A percentile compares a stretch with the other conserved stretches of the same genome.
Evolutionary conservation across 345 rosid species (phyloP).

Genomic region (Physaria fendleri): DNA sequence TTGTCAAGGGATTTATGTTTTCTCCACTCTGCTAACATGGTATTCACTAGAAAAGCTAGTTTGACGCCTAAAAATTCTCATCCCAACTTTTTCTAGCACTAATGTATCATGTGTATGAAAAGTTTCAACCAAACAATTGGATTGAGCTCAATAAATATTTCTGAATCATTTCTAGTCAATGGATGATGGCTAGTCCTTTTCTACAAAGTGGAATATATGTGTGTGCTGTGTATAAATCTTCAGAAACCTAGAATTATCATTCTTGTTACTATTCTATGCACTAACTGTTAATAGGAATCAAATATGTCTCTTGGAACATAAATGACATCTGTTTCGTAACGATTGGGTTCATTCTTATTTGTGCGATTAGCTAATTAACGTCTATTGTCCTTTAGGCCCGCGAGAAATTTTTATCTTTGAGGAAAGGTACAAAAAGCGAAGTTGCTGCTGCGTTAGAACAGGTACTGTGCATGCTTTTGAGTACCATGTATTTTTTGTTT

Average conservation of each 20-base stretch:
- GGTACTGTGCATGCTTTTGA: slow-evolving; percentile 38
- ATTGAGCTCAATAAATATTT: neutral
- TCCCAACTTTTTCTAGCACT: neutral
- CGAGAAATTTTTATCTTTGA: slow-evolving; percentile 86
- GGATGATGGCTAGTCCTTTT: neutral
- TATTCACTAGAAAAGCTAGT: neutral
- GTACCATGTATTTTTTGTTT: neutral
- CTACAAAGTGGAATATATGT: neutral
- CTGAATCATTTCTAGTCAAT: neutral
- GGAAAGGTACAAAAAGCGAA: slow-evolving; percentile 82
- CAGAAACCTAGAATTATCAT: neutral
- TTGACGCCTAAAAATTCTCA: neutral
- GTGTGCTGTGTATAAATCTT: neutral
- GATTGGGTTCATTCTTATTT: neutral
- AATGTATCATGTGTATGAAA: neutral
- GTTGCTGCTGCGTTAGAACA: slow-evolving; percentile 71
- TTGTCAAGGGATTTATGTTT: slow-evolving; percentile 6
- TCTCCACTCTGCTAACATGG: neutral
- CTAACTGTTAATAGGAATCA: neutral
- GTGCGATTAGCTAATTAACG: neutral
- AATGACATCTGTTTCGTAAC: neutral
- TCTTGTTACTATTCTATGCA: neutral
- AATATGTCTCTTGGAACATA: neutral
- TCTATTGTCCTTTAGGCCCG: slow-evolving; percentile 57
- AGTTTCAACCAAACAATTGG: neutral